Evolutionary conservation across 129 eudicot species (phyloP).

Genomic region (Artemisia argyi): DNA sequence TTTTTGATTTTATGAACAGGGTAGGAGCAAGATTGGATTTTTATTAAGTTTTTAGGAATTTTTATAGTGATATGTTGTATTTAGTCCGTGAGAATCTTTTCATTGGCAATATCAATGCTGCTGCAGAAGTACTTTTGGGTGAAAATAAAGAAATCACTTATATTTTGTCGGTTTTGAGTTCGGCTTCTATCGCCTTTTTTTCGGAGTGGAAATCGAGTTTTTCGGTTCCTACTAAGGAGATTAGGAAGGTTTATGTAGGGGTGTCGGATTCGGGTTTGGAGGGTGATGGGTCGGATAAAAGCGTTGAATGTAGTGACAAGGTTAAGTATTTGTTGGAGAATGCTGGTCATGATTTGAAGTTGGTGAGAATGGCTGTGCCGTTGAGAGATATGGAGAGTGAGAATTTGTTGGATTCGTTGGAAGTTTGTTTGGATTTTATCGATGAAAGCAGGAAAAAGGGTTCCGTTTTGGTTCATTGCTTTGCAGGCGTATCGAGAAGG

Average conservation of each 20-base stretch:
- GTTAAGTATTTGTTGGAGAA: constrained; percentile 69
- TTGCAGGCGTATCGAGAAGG: constrained; percentile 99
- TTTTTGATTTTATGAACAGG: constrained; percentile 25
- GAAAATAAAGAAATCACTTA: constrained; percentile 76
- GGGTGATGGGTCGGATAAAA: constrained; percentile 40
- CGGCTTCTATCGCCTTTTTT: constrained; percentile 80
- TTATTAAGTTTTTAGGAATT: constrained; percentile 26
- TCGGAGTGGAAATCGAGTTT: constrained; percentile 79
- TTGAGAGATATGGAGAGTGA: constrained; percentile 89
- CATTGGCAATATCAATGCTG: constrained; percentile 80
- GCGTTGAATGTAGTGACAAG: constrained; percentile 49
- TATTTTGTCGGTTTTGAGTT: constrained; percentile 79
- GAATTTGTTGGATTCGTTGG: constrained; percentile 84
- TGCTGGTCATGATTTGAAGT: constrained; percentile 83
- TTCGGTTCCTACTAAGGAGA: constrained; percentile 67
- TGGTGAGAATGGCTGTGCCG: constrained; percentile 94
- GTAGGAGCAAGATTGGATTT: constrained; percentile 8
- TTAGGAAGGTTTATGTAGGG: constrained; percentile 61
- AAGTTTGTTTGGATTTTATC: constrained; percentile 88
- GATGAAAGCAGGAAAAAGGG: constrained; percentile 78
- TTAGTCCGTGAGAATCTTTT: constrained; percentile 79
- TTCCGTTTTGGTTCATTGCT: constrained; percentile 91
- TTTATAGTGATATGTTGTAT: constrained; percentile 61
- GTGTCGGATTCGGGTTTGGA: constrained; percentile 36
- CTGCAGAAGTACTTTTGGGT: constrained; percentile 77